phyloP scores from a whole-genome alignment of 2,329 filamentous ascomycete species.

The Ascochyta fabae region DNA sequence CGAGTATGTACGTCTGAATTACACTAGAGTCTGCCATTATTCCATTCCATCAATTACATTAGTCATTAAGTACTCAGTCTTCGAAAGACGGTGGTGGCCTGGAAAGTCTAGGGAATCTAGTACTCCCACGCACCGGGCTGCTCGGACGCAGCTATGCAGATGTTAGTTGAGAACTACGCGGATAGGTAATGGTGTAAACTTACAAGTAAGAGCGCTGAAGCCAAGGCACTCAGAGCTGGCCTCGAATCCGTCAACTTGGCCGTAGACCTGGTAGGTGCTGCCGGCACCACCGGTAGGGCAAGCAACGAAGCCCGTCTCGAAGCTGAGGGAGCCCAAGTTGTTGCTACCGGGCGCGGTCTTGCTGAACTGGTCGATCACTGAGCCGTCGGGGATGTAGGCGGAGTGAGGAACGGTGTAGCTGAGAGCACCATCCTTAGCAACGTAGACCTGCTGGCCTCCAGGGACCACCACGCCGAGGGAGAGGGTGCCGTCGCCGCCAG shows the following conservation, averaged over 20 bases:
- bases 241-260: constrained; percentile 28
- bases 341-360: constrained; percentile 24
- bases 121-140: constrained; percentile 47
- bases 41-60: constrained; percentile 9
- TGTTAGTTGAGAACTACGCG: constrained; percentile 14
- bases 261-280: constrained; percentile 45
- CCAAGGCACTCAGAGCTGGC: constrained; percentile 40
- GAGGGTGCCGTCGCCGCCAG: constrained; percentile 42
- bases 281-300: constrained; percentile 35
- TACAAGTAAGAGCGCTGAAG: constrained; percentile 44
- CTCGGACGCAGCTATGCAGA: constrained; percentile 26
- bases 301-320: constrained; percentile 41
- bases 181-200: constrained; percentile 12
- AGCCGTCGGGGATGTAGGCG: constrained; percentile 57
- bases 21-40: background rate
- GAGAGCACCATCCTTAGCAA: constrained; percentile 61
- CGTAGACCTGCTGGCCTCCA: constrained; percentile 68
- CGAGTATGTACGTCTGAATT: constrained; percentile 7
- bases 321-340: constrained; percentile 37
- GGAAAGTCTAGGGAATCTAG: constrained; percentile 21
- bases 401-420: constrained; percentile 65
- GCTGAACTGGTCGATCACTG: constrained; percentile 59
- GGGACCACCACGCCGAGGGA: constrained; percentile 62
- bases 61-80: constrained; percentile 10
- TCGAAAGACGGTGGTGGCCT: constrained; percentile 10